A percentile compares a stretch with the other conserved stretches of the same genome.
Evolutionary conservation across 192 early-diverging fungal genomes (phyloP).

Genomic region (Coemansia reversa): DNA sequence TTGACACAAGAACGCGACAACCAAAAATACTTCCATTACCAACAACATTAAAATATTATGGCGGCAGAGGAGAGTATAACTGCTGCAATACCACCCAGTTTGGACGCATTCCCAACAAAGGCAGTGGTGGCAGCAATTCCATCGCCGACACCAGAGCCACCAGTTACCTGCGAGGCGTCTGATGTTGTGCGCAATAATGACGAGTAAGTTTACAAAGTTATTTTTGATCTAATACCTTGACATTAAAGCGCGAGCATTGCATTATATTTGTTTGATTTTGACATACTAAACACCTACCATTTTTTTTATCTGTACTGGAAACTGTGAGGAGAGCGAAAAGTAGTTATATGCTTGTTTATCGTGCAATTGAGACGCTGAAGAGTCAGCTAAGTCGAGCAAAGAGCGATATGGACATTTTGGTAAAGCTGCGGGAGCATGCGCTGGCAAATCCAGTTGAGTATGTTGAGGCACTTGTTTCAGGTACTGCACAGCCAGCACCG

Average conservation of each 20-base stretch:
- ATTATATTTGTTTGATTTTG: no score
- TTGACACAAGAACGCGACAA: no score
- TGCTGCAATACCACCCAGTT: neutral
- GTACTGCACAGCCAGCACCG: conserved; percentile 25
- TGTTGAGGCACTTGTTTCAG: conserved; percentile 25
- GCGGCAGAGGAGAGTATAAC: conserved; percentile 10
- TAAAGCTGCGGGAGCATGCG: conserved; percentile 24
- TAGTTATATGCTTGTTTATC: conserved; percentile 48
- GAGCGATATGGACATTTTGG: conserved; percentile 44
- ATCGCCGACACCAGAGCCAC: conserved; percentile 16
- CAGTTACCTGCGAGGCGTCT: neutral
- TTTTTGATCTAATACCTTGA: neutral
- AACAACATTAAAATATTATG: neutral
- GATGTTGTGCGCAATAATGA: conserved; percentile 42
- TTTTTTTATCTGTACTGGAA: no score
- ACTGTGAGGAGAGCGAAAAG: no score
- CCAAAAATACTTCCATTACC: neutral
- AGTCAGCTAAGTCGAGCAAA: conserved; percentile 46
- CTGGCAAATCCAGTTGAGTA: conserved; percentile 35
- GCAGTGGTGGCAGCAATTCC: neutral
- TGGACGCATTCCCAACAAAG: neutral
- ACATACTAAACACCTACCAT: no score
- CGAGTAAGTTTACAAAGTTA: conserved; percentile 20
- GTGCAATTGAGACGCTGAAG: conserved; percentile 38
- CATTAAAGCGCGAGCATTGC: neutral